Evolutionary conservation across 257 asterid genomes (phyloP), one percentile per base, ranked within the genome.

Genomic region (Solanum pennellii): DNA sequence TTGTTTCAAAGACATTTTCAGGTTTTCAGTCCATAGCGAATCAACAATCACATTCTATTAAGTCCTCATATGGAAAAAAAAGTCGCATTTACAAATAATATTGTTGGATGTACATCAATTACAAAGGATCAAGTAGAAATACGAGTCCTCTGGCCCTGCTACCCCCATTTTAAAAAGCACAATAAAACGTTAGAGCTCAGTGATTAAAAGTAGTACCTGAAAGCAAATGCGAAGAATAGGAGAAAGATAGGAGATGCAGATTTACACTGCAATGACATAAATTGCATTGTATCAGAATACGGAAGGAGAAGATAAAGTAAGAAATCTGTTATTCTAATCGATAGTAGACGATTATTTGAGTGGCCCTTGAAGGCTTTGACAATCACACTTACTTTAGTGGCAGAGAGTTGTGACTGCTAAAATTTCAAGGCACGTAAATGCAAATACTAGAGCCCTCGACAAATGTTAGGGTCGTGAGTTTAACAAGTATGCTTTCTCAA

Each of bases 161-260:
- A 49, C 9, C 65, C 13, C 65, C 11, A 44, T 33, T 44, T 8
- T 10, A 44, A 7, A 59, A 59, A 59, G 39, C 37, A 25, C n/a
- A 13, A 25, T 80, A 27, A 45, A 79, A 1, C 68, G 27, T 9
- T 10, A 47, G 44, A 80, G 68, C 47, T 10, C 69, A 49, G 44
- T 29, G 12, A 1, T 27, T 80, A 47, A 29, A 77, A 47, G 44
- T 47, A 47, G 56, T 92, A 97, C 99, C 99, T 96, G 98, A 97
- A 97, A 85, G 98, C 97, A 91, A 97, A 96, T 88, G 99, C 99
- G 89, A 97, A 97, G 68, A 96, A 88, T 60, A 97, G 99, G 90
- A 97, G 98, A 92, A 97, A 97, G 91, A 97, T 96, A 77, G 99
- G 99, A 66, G 98, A 88, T 20, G 99, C 99, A 27, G 99, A 96